Evolutionary conservation across 257 asterid genomes (phyloP).

Genomic region (Petrea volubilis): DNA sequence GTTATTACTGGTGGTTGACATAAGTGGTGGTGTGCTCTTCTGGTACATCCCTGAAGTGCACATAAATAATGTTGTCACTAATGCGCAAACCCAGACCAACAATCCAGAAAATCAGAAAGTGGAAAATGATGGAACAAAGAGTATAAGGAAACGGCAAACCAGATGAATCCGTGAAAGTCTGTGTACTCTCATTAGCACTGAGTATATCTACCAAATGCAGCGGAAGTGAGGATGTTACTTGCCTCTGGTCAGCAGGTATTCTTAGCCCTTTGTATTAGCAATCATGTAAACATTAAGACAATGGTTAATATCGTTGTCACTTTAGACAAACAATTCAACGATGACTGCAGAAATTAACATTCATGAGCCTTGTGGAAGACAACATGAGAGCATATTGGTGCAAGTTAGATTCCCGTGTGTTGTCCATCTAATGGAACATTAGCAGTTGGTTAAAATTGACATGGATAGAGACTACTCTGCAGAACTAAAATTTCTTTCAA

Average conservation of each 20-base stretch:
- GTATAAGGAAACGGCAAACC: slow-evolving; percentile 41
- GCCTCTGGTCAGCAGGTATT: slow-evolving; percentile 84
- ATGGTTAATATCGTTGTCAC: neutral
- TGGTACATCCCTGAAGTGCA: slow-evolving; percentile 69
- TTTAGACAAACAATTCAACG: neutral
- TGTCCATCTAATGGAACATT: neutral
- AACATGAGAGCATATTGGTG: neutral
- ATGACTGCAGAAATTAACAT: neutral
- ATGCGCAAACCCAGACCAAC: slow-evolving; percentile 9
- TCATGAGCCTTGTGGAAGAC: neutral
- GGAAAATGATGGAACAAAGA: neutral
- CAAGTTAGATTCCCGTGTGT: neutral
- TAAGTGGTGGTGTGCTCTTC: slow-evolving; percentile 83
- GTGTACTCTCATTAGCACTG: slow-evolving; percentile 47
- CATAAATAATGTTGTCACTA: slow-evolving; percentile 17
- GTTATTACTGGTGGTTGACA: slow-evolving; percentile 56
- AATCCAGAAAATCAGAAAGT: slow-evolving; percentile 4
- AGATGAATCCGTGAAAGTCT: slow-evolving; percentile 70
- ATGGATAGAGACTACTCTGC: neutral
- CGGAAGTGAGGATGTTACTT: slow-evolving; percentile 80
- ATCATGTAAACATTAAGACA: neutral
- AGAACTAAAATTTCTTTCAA: neutral
- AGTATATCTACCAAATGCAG: slow-evolving; percentile 82
- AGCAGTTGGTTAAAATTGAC: neutral
- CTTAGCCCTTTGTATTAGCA: slow-evolving; percentile 58